Conservation (phyloP, 1,139 yeast genomes). For the Yamadazyma atlantica region DNA sequence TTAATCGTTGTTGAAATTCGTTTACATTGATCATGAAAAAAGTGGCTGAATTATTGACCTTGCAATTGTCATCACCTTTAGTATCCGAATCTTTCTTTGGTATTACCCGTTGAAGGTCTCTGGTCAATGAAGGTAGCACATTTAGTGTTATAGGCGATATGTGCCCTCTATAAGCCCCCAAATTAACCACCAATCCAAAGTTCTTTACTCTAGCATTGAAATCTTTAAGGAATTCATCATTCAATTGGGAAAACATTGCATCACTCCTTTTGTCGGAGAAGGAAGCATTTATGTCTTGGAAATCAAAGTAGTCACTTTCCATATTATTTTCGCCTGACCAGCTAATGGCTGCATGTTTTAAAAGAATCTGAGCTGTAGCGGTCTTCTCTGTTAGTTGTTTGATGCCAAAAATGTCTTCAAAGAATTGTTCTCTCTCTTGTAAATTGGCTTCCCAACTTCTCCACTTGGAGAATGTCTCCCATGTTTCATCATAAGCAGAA, state of each 20-base stretch:
- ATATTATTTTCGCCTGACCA: slow-evolving; percentile 4
- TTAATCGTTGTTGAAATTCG: slow-evolving; percentile 16
- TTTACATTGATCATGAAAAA: slow-evolving; percentile 13
- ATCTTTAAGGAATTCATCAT: slow-evolving; percentile 11
- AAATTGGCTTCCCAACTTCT: slow-evolving; percentile 79
- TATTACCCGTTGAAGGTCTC: not conserved
- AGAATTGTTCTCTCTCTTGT: slow-evolving; percentile 51
- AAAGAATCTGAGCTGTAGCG: slow-evolving; percentile 7
- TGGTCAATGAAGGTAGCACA: slow-evolving; percentile 4
- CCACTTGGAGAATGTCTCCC: slow-evolving; percentile 72
- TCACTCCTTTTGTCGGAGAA: slow-evolving; percentile 5
- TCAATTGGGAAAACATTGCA: slow-evolving; percentile 9
- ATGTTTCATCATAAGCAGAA: slow-evolving; percentile 55
- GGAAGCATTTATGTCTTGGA: slow-evolving; percentile 14
- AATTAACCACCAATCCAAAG: slow-evolving; percentile 19
- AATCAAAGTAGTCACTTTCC: slow-evolving; percentile 16
- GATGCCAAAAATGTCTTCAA: slow-evolving; percentile 40
- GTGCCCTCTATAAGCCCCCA: slow-evolving; percentile 24
- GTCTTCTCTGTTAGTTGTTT: slow-evolving; percentile 10
- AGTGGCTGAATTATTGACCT: not conserved
- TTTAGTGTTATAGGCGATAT: slow-evolving; percentile 20
- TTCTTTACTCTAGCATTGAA: slow-evolving; percentile 13
- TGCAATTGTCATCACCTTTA: not conserved
- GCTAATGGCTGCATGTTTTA: slow-evolving; percentile 8
- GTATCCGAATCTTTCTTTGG: not conserved